These are phyloP conservation scores for Leccinum olivaceopallidum DNA, from an alignment of 768 basidiomycete species.

Conservation along the genomic window DNA sequence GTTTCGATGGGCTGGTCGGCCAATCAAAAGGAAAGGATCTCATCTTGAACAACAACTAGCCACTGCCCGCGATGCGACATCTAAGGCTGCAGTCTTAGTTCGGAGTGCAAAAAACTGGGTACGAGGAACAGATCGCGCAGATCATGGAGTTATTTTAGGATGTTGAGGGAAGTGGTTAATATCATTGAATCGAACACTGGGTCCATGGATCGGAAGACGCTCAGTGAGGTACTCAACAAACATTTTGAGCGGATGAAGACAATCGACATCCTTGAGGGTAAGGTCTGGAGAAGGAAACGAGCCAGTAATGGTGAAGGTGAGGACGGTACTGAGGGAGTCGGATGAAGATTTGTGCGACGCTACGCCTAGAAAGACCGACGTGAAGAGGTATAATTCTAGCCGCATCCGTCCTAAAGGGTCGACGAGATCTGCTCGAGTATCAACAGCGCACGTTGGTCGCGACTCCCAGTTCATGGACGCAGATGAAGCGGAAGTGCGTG, in stretches of 20 bases:
- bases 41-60: slow-evolving; percentile 76
- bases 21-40: slow-evolving; percentile 70
- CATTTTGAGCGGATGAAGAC: slow-evolving; percentile 84
- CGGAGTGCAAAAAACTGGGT: slow-evolving; percentile 71
- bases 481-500: slow-evolving; percentile 77
- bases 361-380: slow-evolving; percentile 57
- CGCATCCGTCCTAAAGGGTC: slow-evolving; percentile 31
- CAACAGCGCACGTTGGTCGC: slow-evolving; percentile 49
- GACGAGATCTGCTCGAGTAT: slow-evolving; percentile 37
- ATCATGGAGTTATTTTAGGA: slow-evolving; percentile 94
- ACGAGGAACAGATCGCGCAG: slow-evolving; percentile 86
- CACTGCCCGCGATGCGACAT: slow-evolving; percentile 76
- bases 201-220: slow-evolving; percentile 74
- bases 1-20: slow-evolving; percentile 83
- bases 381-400: slow-evolving; percentile 36
- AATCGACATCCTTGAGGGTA: slow-evolving; percentile 82
- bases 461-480: slow-evolving; percentile 90
- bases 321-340: slow-evolving; percentile 37
- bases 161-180: slow-evolving; percentile 79
- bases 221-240: slow-evolving; percentile 79
- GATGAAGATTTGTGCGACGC: slow-evolving; percentile 54
- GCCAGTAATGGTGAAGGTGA: slow-evolving; percentile 34
- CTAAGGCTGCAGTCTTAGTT: slow-evolving; percentile 75
- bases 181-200: slow-evolving; percentile 63
- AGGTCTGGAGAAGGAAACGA: slow-evolving; percentile 36